Evolutionary conservation across 169 alveolate genomes (phyloP), one percentile per base, ranked within the genome.

Genomic region (Perkinsus olseni): DNA sequence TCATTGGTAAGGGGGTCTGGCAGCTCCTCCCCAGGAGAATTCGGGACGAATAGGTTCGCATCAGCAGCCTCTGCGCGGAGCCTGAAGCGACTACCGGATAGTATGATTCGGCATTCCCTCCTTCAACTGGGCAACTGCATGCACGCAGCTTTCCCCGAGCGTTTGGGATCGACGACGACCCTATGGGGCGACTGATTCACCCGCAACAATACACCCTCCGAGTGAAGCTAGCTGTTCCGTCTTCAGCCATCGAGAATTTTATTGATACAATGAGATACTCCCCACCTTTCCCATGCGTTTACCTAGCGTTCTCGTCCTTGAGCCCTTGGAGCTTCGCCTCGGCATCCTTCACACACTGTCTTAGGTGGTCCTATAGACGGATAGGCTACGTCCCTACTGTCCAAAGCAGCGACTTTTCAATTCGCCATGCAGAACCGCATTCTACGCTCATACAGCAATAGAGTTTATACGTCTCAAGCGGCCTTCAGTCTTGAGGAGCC

Each of bases 301-400:
- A 62, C 82, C 82, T 62, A 24, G 82, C 34, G 17, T 62, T 62
- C 82, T 62, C 82, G 1, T 62, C 34, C 34, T 62, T 62, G 31
- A 62, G 10, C 82, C 17, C 95, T 93, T 94, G 94, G 24, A 94
- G 94, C 24, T 62, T 50, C 28, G 45, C 92, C 92, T 92, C 95
- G 20, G 95, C 93, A 17, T 91, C 95, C 1, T 45, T 92, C 37
- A 94, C 95, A 36, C 91, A 28, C 0, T 91, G 95, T 82, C 90
- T 92, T 3, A 94, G 92, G 91, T 94, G 93, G 13, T 91, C 94
- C 74, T 38, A 31, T 28, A 24, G 17, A 62, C 28, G 34, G n/a
- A n/a, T n/a, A 28, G 36, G 34, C 28, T 6, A 13, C 34, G 82
- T n/a, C 82, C 31, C 37, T 62, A 40, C 21, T 40, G 50, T 11